Evolutionary conservation across 2,329 filamentous ascomycete species (phyloP).

Genomic region (Fusarium bulbicola): DNA sequence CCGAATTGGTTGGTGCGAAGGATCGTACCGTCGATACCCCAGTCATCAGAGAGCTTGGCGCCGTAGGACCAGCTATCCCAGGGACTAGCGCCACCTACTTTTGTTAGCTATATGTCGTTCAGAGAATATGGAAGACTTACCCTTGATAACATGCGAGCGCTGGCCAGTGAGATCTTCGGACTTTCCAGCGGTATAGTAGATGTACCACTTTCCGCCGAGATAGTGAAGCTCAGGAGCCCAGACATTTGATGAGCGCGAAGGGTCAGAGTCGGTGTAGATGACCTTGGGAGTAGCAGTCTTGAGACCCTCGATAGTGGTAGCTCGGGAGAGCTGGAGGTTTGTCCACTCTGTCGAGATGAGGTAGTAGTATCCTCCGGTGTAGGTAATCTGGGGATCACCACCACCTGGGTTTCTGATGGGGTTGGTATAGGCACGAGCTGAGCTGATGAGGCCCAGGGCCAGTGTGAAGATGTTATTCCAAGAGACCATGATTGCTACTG

Average conservation of each 20-base stretch:
- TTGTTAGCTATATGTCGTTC: rapidly evolving
- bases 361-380: constrained; percentile 64
- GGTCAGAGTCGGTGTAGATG: constrained; percentile 59
- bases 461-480: constrained; percentile 21
- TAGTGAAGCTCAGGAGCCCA: constrained; percentile 68
- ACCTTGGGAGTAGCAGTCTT: constrained; percentile 61
- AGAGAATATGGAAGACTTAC: constrained; percentile 39
- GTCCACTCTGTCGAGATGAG: constrained; percentile 65
- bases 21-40: constrained; percentile 64
- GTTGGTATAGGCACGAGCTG: constrained; percentile 56
- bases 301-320: constrained; percentile 63
- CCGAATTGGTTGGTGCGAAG: constrained; percentile 56
- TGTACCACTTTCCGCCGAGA: constrained; percentile 59
- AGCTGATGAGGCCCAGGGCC: constrained; percentile 22
- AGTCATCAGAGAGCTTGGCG: constrained; percentile 56
- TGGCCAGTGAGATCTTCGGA: constrained; percentile 57
- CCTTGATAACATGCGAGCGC: constrained; percentile 60
- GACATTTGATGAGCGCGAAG: constrained; percentile 62
- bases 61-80: constrained; percentile 62
- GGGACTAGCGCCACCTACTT: constrained; percentile 58
- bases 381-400: constrained; percentile 63
- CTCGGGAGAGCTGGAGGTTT: constrained; percentile 62
- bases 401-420: constrained; percentile 60
- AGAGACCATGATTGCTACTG: constrained; percentile 16
- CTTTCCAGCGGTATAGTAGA: constrained; percentile 65